Base-by-base conservation (phyloP, 129 eudicot species). In the Artemisia tridentata region DNA sequence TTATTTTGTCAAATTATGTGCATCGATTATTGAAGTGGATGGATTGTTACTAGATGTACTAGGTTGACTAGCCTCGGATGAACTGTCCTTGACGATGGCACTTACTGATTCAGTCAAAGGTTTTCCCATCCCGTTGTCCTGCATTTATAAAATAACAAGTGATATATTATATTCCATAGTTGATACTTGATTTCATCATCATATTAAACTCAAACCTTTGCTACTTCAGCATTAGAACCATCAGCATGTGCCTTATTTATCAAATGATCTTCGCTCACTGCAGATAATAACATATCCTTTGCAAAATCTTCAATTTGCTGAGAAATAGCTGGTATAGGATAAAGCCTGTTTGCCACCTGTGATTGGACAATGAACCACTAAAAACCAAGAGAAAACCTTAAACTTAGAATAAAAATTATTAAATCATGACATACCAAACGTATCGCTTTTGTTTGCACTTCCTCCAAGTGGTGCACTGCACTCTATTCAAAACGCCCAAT, bases 271-370 rank as follows among this genome's bases (percentile, higher is more conserved):
- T 31, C 82, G 47, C 61, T 82, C 68, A 80, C 78, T 75, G 84
- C 84, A 56, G 93, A 80, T 20, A 84, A 64, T 76, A 95, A 78
- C 96, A 61, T 90, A 57, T 90, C 89, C 79, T 88, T 86, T 6
- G 97, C 99, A 90, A 87, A 95, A 56, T 85, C 96, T 80, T 95
- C 99, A 50, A 95, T 95, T 76, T 80, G 83, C 69, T 68, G 78
- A 41, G 89, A 75, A 70, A 90, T 77, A 5, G 89, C 82, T 63
- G 84, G 41, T 76, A 95, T 73, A 61, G 99, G 99, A 77, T 90
- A 95, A 48, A 95, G 93, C 86, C 85, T 95, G 82, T 95, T 93
- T 14, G 96, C 99, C 78, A 95, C 99, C 99, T 95, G 76, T 29
- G 73, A 71, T 46, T 43, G 52, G 47, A 21, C 38, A 71, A 17